These are phyloP conservation scores for Coelastrella sp. DNA, from an alignment of 139 green algal species.

Conservation along the genomic window DNA sequence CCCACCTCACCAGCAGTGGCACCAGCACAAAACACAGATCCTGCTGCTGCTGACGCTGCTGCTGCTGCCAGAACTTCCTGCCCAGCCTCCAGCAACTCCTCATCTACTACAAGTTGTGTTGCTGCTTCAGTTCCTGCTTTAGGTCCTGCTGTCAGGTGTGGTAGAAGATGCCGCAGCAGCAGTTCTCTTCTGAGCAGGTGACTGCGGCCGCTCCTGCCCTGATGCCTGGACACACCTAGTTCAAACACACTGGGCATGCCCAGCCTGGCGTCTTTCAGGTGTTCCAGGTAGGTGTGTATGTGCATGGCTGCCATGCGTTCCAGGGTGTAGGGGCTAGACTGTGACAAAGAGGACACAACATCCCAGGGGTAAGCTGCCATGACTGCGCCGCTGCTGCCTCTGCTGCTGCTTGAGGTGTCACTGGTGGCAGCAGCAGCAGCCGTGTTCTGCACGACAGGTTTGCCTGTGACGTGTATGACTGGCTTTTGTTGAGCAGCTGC, in stretches of 20 bases:
- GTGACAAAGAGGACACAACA: background rate
- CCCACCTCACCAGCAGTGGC: background rate
- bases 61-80: slow-evolving; percentile 13
- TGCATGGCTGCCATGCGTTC: background rate
- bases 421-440: background rate
- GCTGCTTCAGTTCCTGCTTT: background rate
- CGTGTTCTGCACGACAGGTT: background rate
- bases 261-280: background rate
- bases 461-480: background rate
- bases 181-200: slow-evolving; percentile 15
- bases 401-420: slow-evolving; percentile 17
- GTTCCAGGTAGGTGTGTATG: background rate
- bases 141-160: background rate
- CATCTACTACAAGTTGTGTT: slow-evolving; percentile 7
- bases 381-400: slow-evolving; percentile 7
- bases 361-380: slow-evolving; percentile 17
- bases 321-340: background rate
- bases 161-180: background rate
- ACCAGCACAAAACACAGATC: background rate
- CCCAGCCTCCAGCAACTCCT: slow-evolving; percentile 1
- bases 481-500: background rate
- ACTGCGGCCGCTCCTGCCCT: background rate
- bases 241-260: slow-evolving; percentile 35
- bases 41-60: background rate
- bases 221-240: background rate